Conservation (phyloP, 345 rosid genomes). For the Boechera stricta region DNA sequence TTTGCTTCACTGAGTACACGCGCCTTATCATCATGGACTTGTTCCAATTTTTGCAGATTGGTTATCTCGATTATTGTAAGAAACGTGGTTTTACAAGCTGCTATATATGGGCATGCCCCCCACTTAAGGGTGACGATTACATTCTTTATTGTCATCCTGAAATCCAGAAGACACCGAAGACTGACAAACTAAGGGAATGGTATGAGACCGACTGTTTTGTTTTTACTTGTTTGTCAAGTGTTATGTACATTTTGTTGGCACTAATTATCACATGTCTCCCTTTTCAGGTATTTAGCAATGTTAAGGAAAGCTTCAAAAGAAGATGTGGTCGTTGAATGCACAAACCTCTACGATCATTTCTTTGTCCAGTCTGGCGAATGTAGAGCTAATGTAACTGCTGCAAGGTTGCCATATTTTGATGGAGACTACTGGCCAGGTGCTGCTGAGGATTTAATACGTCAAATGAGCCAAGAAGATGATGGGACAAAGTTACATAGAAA, state of each 20-base stretch:
- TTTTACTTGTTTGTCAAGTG: slow-evolving; percentile 3
- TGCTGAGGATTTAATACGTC: slow-evolving; percentile 82
- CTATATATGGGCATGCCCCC: slow-evolving; percentile 98
- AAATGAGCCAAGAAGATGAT: slow-evolving; percentile 83
- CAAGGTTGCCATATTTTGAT: slow-evolving; percentile 96
- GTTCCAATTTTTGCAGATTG: slow-evolving; percentile 62
- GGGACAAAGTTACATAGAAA: slow-evolving; percentile 71
- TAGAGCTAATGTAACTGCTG: slow-evolving; percentile 84
- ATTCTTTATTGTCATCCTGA: slow-evolving; percentile 95
- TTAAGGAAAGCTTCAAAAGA: slow-evolving; percentile 81
- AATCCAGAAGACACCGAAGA: slow-evolving; percentile 94
- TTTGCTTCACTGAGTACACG: not conserved
- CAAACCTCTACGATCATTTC: slow-evolving; percentile 88
- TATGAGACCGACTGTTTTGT: slow-evolving; percentile 63
- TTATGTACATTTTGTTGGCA: slow-evolving; percentile 40
- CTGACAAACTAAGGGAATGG: slow-evolving; percentile 95
- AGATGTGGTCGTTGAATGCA: slow-evolving; percentile 74
- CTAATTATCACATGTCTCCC: not conserved
- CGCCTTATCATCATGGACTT: not conserved
- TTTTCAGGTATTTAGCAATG: slow-evolving; percentile 84
- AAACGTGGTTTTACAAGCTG: slow-evolving; percentile 94
- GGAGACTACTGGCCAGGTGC: slow-evolving; percentile 99
- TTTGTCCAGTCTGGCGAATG: slow-evolving; percentile 74
- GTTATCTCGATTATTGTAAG: slow-evolving; percentile 95
- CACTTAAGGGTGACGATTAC: slow-evolving; percentile 97